Conservation (phyloP, 345 rosid genomes). For the Mercurialis annua region DNA sequence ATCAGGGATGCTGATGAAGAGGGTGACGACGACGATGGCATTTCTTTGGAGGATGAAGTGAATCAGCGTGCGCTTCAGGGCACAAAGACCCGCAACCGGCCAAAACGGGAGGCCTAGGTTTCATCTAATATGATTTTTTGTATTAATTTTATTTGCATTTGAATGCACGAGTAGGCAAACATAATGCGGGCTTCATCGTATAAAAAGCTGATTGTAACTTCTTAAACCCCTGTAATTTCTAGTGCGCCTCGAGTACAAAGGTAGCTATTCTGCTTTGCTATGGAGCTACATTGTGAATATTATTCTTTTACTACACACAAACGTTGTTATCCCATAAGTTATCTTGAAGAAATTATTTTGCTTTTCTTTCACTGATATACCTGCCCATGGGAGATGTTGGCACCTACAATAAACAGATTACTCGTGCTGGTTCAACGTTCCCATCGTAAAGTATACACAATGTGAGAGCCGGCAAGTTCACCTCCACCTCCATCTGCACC, state of each 20-base stretch:
- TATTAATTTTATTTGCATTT: constrained; percentile 1
- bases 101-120: constrained; percentile 56
- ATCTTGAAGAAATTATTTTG: too few relatives aligned
- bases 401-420: too few relatives aligned
- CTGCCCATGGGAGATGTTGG: too few relatives aligned
- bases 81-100: constrained; percentile 51
- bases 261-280: too few relatives aligned
- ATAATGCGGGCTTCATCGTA: background rate
- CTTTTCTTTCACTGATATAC: too few relatives aligned
- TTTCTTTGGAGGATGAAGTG: constrained; percentile 35
- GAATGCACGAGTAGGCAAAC: background rate
- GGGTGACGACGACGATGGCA: constrained; percentile 24
- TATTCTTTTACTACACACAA: too few relatives aligned
- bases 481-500: background rate
- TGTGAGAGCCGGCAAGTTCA: background rate
- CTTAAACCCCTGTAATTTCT: background rate
- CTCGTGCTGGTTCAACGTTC: too few relatives aligned
- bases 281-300: too few relatives aligned
- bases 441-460: too few relatives aligned
- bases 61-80: constrained; percentile 51
- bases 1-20: constrained; percentile 50
- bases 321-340: too few relatives aligned
- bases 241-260: background rate
- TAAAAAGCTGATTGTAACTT: background rate
- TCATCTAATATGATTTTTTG: background rate